Base-by-base conservation (phyloP, 2,329 filamentous ascomycete genomes). In the Hymenoscyphus salicellus region DNA sequence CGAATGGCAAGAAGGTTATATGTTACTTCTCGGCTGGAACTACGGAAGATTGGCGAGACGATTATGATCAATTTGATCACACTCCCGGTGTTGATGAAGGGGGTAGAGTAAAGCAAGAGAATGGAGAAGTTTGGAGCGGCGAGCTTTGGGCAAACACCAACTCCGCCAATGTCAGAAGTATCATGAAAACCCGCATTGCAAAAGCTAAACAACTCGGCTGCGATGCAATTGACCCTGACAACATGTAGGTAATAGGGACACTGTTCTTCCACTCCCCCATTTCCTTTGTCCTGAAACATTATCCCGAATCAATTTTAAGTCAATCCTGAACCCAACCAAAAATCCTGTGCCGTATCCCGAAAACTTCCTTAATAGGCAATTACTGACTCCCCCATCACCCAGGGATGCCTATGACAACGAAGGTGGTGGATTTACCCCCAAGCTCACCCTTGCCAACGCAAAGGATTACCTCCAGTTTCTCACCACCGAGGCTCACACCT, bases 21-120 rank as follows among this genome's bases (percentile, higher is more conserved):
- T 92, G 89, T 79, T 91, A 92, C 77, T 91, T 91, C 77, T 88
- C 85, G 60, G 88, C 87, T 0, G 89, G 89, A 1, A 87, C 84
- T 6, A 90, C 83, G 70, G 89, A 91, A 75, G 73, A 84, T 61
- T 84, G 82, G 78, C 81, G 88, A 3, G 76, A 79, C 0, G 89
- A 91, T 73, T 52, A 49, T 7, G 75, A 49, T 68, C 70, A 83
- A 4, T 91, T 90, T 71, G 72, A 77, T 8, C 60, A 76, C n/a
- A 41, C 30, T 30, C 16, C n/a, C 20, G 38, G 38, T 10, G 56
- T 38, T n/a, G 17, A 38, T 16, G 20, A 41, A 38, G 14, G 26
- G 20, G 20, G 38, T 17, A 20, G 6, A 46, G 23, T 28, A 43
- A 17, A 49, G 14, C 36, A 49, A 23, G 28, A 49, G 16, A 14